Evolutionary conservation across 2,329 filamentous ascomycete species (phyloP).

Genomic region (Cladosporium sp.): DNA sequence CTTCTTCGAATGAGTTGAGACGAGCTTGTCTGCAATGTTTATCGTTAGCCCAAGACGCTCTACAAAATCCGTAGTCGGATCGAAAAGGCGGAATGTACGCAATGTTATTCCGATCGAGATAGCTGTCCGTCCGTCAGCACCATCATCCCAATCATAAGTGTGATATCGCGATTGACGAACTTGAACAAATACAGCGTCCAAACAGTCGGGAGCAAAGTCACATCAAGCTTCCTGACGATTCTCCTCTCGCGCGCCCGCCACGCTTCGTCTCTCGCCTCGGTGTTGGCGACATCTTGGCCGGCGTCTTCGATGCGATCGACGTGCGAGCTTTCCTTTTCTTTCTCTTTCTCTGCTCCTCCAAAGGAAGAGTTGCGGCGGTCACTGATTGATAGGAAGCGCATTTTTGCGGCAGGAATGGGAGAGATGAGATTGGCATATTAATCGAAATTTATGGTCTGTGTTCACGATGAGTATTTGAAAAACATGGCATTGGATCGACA

Average conservation of each 20-base stretch:
- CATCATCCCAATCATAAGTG: no score
- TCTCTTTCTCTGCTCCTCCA: neutral
- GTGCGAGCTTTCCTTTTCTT: neutral
- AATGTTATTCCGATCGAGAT: slow-evolving; percentile 21
- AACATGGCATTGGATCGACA: no score
- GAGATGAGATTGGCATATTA: neutral
- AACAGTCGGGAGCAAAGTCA: slow-evolving; percentile 1
- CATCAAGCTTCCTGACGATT: slow-evolving; percentile 5
- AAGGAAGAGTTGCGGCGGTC: slow-evolving; percentile 2
- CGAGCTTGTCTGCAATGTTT: neutral
- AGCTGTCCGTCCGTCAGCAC: slow-evolving; percentile 15
- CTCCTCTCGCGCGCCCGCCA: neutral
- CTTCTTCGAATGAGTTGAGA: slow-evolving; percentile 45
- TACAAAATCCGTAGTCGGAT: neutral
- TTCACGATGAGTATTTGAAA: no score
- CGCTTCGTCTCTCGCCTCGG: slow-evolving; percentile 1
- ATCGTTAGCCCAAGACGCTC: neutral
- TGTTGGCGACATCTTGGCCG: neutral
- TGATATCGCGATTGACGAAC: neutral
- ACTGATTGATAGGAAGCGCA: neutral
- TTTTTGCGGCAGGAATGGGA: neutral
- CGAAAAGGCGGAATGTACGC: neutral
- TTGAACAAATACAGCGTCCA: slow-evolving; percentile 8
- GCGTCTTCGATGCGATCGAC: slow-evolving; percentile 1
- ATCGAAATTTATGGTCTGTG: no score